These are phyloP conservation scores for Tinospora cordifolia DNA, from an alignment of 164 flowering plant genomes.

Conservation along the genomic window DNA sequence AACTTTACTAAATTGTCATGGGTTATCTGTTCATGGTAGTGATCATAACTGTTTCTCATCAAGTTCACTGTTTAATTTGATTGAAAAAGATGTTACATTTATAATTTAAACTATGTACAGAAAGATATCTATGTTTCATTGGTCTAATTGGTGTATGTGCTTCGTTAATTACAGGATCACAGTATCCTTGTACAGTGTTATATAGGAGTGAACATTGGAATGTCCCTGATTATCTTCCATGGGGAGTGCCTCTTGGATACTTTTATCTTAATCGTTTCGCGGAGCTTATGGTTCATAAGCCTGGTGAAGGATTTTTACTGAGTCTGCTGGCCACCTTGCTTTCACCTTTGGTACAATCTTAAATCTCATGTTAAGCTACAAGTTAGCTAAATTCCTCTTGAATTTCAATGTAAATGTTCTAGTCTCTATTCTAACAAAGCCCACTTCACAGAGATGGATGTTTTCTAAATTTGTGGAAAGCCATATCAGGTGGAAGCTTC, in stretches of 20 bases:
- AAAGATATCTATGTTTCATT: not conserved
- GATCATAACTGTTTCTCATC: too few relatives aligned
- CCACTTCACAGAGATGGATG: constrained; percentile 49
- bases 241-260: constrained; percentile 38
- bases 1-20: not conserved
- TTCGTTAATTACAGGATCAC: constrained; percentile 33
- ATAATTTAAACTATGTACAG: too few relatives aligned
- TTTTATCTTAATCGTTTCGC: constrained; percentile 49
- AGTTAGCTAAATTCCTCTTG: too few relatives aligned
- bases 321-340: constrained; percentile 46
- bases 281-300: constrained; percentile 56
- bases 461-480: constrained; percentile 52
- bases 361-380: too few relatives aligned
- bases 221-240: constrained; percentile 39
- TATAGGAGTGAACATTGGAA: constrained; percentile 46
- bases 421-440: not conserved
- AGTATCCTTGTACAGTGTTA: constrained; percentile 48
- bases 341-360: constrained; percentile 24
- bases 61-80: not conserved
- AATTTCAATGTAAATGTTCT: too few relatives aligned
- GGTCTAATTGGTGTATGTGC: not conserved
- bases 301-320: constrained; percentile 45
- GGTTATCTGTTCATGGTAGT: not conserved
- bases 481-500: constrained; percentile 34
- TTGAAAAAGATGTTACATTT: too few relatives aligned